Evolutionary conservation across 495 filamentous ascomycete species (phyloP).

Genomic region (Daldinia loculata): DNA sequence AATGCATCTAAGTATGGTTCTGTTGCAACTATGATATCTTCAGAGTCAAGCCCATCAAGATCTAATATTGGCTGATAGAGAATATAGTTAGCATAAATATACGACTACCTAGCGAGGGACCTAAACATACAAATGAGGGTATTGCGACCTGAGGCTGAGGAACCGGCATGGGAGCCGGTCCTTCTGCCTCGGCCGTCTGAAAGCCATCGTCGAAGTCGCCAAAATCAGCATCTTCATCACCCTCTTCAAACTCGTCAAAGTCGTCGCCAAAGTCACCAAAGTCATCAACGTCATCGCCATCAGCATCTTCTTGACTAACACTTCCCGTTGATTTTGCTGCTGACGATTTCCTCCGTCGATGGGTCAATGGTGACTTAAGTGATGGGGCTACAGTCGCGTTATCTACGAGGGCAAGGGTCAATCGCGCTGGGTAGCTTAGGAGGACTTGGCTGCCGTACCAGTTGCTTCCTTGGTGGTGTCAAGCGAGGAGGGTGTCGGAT

Average conservation of each 20-base stretch:
- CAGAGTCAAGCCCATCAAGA: constrained; percentile 66
- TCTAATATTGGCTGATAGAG: constrained; percentile 71
- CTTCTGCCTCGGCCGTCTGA: constrained; percentile 66
- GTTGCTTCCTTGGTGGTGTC: constrained; percentile 44
- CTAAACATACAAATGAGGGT: constrained; percentile 56
- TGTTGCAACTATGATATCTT: constrained; percentile 60
- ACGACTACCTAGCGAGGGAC: constrained; percentile 44
- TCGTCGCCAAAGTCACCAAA: constrained; percentile 85
- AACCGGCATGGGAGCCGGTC: constrained; percentile 54
- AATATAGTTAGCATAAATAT: constrained; percentile 47
- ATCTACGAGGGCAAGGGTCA: constrained; percentile 52
- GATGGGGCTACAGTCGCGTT: constrained; percentile 47
- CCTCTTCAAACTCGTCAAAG: constrained; percentile 96
- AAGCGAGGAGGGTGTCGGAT: constrained; percentile 39
- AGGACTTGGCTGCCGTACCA: constrained; percentile 51
- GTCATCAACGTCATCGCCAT: constrained; percentile 60
- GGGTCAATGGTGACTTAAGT: constrained; percentile 40
- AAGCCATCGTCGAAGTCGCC: constrained; percentile 92
- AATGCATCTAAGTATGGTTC: constrained; percentile 65
- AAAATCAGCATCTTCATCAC: constrained; percentile 78
- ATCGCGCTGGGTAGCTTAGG: constrained; percentile 48
- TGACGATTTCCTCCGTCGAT: constrained; percentile 52
- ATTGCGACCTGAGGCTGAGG: constrained; percentile 61
- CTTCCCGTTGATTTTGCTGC: constrained; percentile 47
- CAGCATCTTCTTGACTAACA: constrained; percentile 51